A percentile compares a stretch with the other conserved stretches of the same genome.
Evolutionary conservation across 1,284 basidiomycete species (phyloP).

Genomic region (Ustilago loliicola): DNA sequence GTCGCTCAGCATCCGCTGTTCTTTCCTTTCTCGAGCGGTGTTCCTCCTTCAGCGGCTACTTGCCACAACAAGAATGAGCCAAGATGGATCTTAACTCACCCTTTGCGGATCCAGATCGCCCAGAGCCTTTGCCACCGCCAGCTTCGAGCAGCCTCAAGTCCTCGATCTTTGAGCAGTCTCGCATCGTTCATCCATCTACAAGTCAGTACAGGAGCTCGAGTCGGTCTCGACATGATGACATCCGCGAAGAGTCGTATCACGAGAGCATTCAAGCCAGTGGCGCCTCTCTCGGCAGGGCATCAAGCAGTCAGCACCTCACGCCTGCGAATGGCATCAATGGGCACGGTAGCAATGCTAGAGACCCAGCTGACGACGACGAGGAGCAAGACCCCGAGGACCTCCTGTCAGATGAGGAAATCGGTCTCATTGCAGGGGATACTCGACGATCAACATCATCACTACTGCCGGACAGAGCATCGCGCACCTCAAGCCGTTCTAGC

Average conservation of each 20-base stretch:
- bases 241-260: conserved; percentile 39
- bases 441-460: conserved; percentile 6
- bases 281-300: conserved; percentile 13
- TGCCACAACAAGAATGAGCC: conserved; percentile 8
- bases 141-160: conserved; percentile 35
- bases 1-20: no score
- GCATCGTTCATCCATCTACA: conserved; percentile 52
- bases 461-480: conserved; percentile 6
- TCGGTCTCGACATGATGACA: conserved; percentile 33
- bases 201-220: conserved; percentile 21
- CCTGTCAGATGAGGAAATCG: conserved; percentile 47
- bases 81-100: conserved; percentile 50
- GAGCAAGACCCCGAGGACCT: conserved; percentile 44
- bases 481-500: conserved; percentile 24
- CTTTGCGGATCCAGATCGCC: conserved; percentile 49
- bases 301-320: conserved; percentile 1
- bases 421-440: conserved; percentile 27
- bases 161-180: conserved; percentile 53
- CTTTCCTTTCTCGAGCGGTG: no score
- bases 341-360: neutral
- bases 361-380: conserved; percentile 25
- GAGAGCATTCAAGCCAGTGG: conserved; percentile 16
- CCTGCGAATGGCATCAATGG: neutral
- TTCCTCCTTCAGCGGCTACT: neutral
- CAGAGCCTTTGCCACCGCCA: conserved; percentile 30